Percentiles rank a stretch among this genome's conserved stretches.
These are phyloP conservation scores for Linum lewisii DNA, from an alignment of 345 rosid species.

Conservation along the genomic window DNA sequence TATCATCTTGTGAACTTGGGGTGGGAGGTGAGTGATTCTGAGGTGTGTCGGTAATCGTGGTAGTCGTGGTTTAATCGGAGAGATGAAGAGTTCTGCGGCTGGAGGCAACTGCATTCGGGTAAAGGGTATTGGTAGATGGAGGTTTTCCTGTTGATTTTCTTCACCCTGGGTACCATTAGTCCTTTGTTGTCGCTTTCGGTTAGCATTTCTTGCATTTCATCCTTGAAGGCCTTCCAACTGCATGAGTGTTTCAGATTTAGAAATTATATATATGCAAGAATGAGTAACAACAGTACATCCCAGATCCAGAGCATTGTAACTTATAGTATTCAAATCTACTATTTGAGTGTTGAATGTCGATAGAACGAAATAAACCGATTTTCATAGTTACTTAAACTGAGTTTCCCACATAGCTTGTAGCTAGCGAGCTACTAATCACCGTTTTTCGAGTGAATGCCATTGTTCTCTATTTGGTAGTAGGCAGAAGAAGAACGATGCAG, in stretches of 20 bases:
- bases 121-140: conserved; percentile 76
- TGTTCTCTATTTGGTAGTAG: too few relatives aligned
- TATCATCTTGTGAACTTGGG: conserved; percentile 13
- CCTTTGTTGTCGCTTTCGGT: conserved; percentile 80
- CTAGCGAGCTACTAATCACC: too few relatives aligned
- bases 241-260: conserved; percentile 7
- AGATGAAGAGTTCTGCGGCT: conserved; percentile 38
- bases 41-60: neutral
- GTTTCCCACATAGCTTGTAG: too few relatives aligned
- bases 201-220: conserved; percentile 60
- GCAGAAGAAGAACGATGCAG: neutral
- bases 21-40: conserved; percentile 7
- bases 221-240: conserved; percentile 74
- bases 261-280: neutral
- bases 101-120: conserved; percentile 81
- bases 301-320: too few relatives aligned
- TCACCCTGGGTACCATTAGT: conserved; percentile 65
- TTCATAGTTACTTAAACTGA: too few relatives aligned
- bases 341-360: too few relatives aligned
- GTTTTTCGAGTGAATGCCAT: too few relatives aligned
- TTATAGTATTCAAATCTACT: too few relatives aligned
- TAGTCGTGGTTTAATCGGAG: conserved; percentile 16
- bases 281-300: neutral
- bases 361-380: too few relatives aligned
- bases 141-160: conserved; percentile 76